A percentile compares a stretch with the other conserved stretches of the same genome.
Evolutionary conservation across 805 yeast genomes (phyloP).

Genomic region (Wickerhamiella brachini): DNA sequence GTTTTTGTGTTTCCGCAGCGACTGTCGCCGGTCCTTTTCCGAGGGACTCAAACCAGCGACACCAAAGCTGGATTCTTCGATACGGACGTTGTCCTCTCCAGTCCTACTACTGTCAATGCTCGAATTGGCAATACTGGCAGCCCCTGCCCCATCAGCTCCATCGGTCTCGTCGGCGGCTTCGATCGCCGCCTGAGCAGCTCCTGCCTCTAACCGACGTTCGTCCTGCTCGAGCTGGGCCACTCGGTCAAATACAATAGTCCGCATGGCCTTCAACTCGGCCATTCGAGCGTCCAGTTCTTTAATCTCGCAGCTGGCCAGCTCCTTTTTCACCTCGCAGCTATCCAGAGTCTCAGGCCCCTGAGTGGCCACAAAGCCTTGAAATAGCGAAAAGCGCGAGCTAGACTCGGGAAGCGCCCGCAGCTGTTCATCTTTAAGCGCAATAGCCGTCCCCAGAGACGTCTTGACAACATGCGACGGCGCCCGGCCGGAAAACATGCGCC

Average conservation of each 20-base stretch:
- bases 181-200: slow-evolving; percentile 1
- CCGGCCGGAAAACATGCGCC: slow-evolving; percentile 22
- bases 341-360: slow-evolving; percentile 29
- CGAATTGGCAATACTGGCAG: too few species aligned
- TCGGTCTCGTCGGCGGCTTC: background rate
- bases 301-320: slow-evolving; percentile 50
- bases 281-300: slow-evolving; percentile 48
- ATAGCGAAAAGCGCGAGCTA: slow-evolving; percentile 34
- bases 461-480: slow-evolving; percentile 25
- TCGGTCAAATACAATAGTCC: slow-evolving; percentile 42
- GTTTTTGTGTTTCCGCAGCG: background rate
- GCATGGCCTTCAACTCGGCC: slow-evolving; percentile 34
- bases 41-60: background rate
- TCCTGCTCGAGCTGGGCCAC: slow-evolving; percentile 48
- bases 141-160: too few species aligned
- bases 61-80: too few species aligned
- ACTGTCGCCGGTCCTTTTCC: background rate
- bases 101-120: background rate
- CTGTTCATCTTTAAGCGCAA: background rate
- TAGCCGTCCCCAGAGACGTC: slow-evolving; percentile 16
- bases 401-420: slow-evolving; percentile 25
- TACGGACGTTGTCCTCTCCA: too few species aligned
- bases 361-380: slow-evolving; percentile 56
- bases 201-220: slow-evolving; percentile 40
- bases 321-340: slow-evolving; percentile 47